Evolutionary conservation across 345 rosid species (phyloP), one percentile per base, ranked within the genome.

Genomic region (Chamaenerion angustifolium): DNA sequence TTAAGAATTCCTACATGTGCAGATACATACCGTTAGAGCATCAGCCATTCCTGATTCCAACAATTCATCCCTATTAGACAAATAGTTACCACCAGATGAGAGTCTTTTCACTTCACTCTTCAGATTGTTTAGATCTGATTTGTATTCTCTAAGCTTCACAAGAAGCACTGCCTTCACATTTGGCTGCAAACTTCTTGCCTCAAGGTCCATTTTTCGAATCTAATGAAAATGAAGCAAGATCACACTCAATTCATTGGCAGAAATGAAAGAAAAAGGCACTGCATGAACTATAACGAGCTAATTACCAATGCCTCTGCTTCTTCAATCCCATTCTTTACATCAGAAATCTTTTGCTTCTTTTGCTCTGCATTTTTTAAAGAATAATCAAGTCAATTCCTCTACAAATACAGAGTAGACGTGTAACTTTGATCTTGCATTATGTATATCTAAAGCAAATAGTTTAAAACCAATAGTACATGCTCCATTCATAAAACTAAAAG

Each of bases 171-270:
- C 79, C 70, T 79, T 87, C 35, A 74, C 58, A 64, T 62, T 72
- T 13, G 94, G 85, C 51, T 61, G 89, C 61, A 87, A 75, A 57
- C 76, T 79, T 70, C 94, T 83, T 16, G 90, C 96, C 68, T 87
- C 94, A 13, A 79, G 74, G 70, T 87, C 96, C 96, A 87, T 83
- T 64, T 87, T 87, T 61, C 81, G 72, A 58, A 83, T 74, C 65
- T 46, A 62, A 35, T 2, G 21, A 25, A 23, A 47, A 19, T 23
- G 12, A 35, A 40, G 27, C 42, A 18, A n/a, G 52, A 0, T 13
- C 15, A 46, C 48, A 54, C 15, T 43, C 9, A 44, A 49, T 12
- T 15, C 23, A 12, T 21, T 31, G 37, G 37, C 8, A 31, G 37
- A 8, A 10, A 5, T 2, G 5, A 2, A 2, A 23, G 5, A 0